phyloP scores from a whole-genome alignment of 2,329 filamentous ascomycete genomes.

The Epichloe typhina region DNA sequence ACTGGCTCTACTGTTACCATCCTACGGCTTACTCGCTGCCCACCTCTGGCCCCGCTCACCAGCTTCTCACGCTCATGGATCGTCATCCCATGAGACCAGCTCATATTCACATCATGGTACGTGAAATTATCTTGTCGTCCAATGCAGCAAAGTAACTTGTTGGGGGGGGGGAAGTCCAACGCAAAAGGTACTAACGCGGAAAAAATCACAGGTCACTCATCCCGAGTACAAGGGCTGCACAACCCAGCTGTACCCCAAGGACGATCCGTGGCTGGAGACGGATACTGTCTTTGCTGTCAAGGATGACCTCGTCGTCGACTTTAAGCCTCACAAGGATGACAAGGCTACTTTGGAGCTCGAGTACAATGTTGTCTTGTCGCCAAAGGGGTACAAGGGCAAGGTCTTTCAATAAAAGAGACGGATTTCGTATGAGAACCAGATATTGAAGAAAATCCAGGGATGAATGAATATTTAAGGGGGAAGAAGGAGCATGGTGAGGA shows the following conservation, averaged over 20 bases:
- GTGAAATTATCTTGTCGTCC: slow-evolving; percentile 3
- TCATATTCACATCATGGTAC: slow-evolving; percentile 38
- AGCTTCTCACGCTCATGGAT: slow-evolving; percentile 32
- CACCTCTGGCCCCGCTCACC: slow-evolving; percentile 39
- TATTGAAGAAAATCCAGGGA: too few species aligned
- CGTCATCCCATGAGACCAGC: slow-evolving; percentile 35
- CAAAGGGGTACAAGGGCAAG: slow-evolving; percentile 32
- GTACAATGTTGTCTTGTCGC: slow-evolving; percentile 30
- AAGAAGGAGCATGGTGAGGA: background rate
- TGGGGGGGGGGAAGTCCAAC: too few species aligned
- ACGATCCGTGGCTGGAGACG: slow-evolving; percentile 47
- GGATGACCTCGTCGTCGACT: slow-evolving; percentile 36
- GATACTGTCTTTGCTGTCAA: slow-evolving; percentile 40
- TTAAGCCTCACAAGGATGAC: slow-evolving; percentile 29
- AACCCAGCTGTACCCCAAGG: slow-evolving; percentile 63
- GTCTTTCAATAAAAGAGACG: slow-evolving; percentile 3
- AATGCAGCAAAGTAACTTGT: too few species aligned
- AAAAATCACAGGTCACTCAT: slow-evolving; percentile 30
- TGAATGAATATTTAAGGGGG: too few species aligned
- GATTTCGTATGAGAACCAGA: too few species aligned
- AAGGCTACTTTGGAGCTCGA: slow-evolving; percentile 25
- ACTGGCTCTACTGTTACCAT: slow-evolving; percentile 62
- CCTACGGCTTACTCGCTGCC: slow-evolving; percentile 62
- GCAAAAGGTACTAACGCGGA: background rate
- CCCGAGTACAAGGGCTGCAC: slow-evolving; percentile 58